A percentile compares a stretch with the other conserved stretches of the same genome.
phyloP scores from a whole-genome alignment of 306 rosid genomes.

The Luffa acutangula region DNA sequence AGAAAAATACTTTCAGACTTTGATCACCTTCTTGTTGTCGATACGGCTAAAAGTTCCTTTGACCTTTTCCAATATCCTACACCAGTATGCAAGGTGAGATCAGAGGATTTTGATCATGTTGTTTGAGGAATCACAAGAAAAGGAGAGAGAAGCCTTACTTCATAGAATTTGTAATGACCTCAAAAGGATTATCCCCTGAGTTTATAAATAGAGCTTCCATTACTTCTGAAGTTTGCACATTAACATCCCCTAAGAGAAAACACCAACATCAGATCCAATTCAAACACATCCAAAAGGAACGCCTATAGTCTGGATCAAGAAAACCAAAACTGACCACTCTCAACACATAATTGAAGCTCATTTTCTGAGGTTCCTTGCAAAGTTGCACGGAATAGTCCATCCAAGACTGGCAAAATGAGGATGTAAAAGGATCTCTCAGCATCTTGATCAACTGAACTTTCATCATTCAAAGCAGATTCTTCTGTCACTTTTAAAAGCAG shows the following conservation, averaged over 20 bases:
- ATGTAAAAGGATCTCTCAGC: constrained; percentile 27
- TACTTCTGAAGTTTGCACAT: constrained; percentile 39
- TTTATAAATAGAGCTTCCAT: constrained; percentile 50
- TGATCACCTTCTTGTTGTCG: constrained; percentile 38
- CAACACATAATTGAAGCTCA: constrained; percentile 55
- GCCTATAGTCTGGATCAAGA: not conserved
- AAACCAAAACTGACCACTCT: constrained; percentile 43
- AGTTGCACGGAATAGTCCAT: constrained; percentile 51
- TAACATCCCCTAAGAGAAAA: constrained; percentile 40
- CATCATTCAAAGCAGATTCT: constrained; percentile 23
- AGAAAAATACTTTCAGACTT: not conserved
- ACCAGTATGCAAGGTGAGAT: not conserved
- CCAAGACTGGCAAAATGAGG: constrained; percentile 61
- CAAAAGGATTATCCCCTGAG: constrained; percentile 62
- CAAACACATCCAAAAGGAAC: not conserved
- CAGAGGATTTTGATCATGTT: not conserved
- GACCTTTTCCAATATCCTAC: constrained; percentile 55
- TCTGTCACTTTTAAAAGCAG: constrained; percentile 51
- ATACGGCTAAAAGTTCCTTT: constrained; percentile 43
- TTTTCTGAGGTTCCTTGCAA: constrained; percentile 49
- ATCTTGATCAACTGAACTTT: constrained; percentile 22
- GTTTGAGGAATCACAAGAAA: not conserved
- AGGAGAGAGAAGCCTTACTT: constrained; percentile 26
- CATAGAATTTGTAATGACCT: constrained; percentile 43
- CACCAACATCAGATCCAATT: not conserved